Percentiles rank a stretch among this genome's conserved stretches.
These are phyloP conservation scores for Calonectria ilicicola DNA, from an alignment of 2,329 filamentous ascomycete species.

Conservation along the genomic window DNA sequence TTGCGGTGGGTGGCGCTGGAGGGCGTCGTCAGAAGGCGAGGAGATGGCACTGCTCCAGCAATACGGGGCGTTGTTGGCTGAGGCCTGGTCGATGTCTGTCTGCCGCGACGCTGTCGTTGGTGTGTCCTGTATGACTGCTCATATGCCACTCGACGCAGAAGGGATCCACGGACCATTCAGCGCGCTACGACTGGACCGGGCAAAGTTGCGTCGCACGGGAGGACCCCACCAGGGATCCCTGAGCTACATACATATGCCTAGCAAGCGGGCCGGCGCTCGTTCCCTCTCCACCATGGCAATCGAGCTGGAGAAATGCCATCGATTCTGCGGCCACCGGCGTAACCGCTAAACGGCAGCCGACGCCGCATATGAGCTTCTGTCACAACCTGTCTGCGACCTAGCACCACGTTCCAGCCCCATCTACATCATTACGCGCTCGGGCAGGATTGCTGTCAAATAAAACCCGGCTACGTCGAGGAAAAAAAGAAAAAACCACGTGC, in stretches of 20 bases:
- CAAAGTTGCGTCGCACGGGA: conserved; percentile 25
- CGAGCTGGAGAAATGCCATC: conserved; percentile 16
- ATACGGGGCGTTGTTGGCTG: conserved; percentile 5
- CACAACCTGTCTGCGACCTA: background rate
- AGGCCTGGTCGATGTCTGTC: conserved; percentile 1
- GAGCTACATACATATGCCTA: conserved; percentile 24
- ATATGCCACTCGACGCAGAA: conserved; percentile 8
- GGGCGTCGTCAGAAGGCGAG: conserved; percentile 21
- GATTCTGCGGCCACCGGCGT: conserved; percentile 8
- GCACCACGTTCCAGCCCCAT: background rate
- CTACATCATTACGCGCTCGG: background rate
- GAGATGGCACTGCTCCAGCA: conserved; percentile 3
- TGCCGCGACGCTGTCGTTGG: conserved; percentile 2
- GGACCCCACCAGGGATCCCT: conserved; percentile 28
- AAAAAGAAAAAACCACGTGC: background rate
- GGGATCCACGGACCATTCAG: conserved; percentile 3
- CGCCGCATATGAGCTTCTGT: conserved; percentile 8
- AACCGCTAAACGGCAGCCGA: conserved; percentile 17
- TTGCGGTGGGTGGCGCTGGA: conserved; percentile 22
- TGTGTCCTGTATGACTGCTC: conserved; percentile 3
- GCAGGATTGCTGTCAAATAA: conserved; percentile 11
- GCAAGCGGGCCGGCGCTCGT: conserved; percentile 26
- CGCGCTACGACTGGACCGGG: conserved; percentile 13
- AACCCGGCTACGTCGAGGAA: background rate
- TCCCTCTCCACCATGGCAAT: conserved; percentile 22